Evolutionary conservation across 306 rosid genomes (phyloP), one percentile per base, ranked within the genome.

Genomic region (Vigna unguiculata): DNA sequence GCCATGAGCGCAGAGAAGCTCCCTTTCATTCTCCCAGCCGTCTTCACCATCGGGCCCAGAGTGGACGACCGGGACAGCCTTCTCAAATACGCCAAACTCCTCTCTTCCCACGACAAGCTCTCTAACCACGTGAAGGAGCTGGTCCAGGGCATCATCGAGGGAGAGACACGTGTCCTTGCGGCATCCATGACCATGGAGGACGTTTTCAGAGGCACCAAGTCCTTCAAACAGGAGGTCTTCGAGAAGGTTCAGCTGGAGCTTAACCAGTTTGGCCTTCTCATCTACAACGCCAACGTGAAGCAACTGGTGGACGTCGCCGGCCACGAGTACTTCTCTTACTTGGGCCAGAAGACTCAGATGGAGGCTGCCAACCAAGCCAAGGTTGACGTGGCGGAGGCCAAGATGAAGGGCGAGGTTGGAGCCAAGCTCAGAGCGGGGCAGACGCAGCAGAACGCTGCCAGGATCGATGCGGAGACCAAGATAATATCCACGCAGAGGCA

Each of bases 1-100:
- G 93, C 97, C 19, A 91, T 87, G 93, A 87, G 90, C 43, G 86
- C 87, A 14, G 90, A 91, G 69, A 89, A 89, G 79, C 92, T 91
- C 4, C 92, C 93, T 28, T 91, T 91, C 51, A 0, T 86, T 14
- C 89, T 91, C 45, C 96, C 89, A 0, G 85, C 91, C 0, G 90
- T 89, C n/a, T 91, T 91, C 85, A 91, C 93, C 6, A 83, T 91
- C 6, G 93, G 92, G 4, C 91, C 93, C 0, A 84, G 85, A 3
- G 60, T 78, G 0, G 88, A 89, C 5, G 86, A 91, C 14, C 9
- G 4, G 0, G 20, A 7, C 0, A 77, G 87, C 68, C 93, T 87
- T 28, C 78, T 84, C 28, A 74, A 53, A 30, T 91, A 89, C 30
- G 93, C 93, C 0, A 87, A 75, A 21, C 96, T 91, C 19, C 61